Evolutionary conservation across 148 eudicot genomes (phyloP).

Genomic region (Silene latifolia): DNA sequence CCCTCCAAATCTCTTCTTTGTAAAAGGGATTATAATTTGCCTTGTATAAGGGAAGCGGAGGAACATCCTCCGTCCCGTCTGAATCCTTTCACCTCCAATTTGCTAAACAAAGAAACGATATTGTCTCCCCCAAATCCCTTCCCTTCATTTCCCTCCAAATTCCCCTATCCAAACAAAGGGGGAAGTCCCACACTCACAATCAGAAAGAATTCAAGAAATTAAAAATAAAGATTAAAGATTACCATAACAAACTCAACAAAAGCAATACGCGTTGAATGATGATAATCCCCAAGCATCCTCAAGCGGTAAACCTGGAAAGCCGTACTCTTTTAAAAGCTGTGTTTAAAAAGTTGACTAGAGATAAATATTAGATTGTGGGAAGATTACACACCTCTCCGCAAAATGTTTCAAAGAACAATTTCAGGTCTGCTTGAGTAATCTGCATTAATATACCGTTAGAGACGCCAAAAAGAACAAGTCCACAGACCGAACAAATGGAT

Average conservation of each 20-base stretch:
- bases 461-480: constrained; percentile 1
- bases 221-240: constrained; percentile 21
- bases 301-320: constrained; percentile 63
- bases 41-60: too few species aligned
- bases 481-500: not conserved
- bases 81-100: too few species aligned
- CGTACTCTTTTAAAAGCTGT: constrained; percentile 9
- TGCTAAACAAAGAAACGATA: too few species aligned
- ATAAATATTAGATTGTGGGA: constrained; percentile 9
- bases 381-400: constrained; percentile 85
- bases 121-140: too few species aligned
- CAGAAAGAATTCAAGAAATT: not conserved
- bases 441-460: constrained; percentile 23
- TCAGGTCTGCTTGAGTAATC: constrained; percentile 87
- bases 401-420: constrained; percentile 69
- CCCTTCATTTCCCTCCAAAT: too few species aligned
- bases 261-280: constrained; percentile 93
- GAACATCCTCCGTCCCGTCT: too few species aligned
- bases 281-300: constrained; percentile 97
- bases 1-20: too few species aligned
- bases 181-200: not conserved
- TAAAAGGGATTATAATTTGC: too few species aligned
- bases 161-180: too few species aligned
- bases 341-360: constrained; percentile 6
- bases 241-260: constrained; percentile 91